Conservation (phyloP, 768 basidiomycete genomes). For the Amanita muscaria region DNA sequence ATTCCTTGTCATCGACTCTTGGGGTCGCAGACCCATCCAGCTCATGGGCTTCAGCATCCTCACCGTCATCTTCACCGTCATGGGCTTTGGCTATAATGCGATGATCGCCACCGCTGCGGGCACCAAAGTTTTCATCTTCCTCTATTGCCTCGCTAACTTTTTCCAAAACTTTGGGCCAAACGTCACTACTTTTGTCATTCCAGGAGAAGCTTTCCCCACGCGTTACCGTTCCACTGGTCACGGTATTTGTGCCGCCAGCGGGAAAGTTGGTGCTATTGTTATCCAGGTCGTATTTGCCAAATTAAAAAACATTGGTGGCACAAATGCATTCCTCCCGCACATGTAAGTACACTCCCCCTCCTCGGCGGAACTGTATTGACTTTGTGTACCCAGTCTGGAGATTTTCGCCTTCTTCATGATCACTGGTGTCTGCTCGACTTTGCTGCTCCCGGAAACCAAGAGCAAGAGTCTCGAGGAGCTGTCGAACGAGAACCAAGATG, state of each 20-base stretch:
- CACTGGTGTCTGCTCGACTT: slow-evolving; percentile 73
- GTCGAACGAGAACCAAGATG: slow-evolving; percentile 61
- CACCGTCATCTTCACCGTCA: slow-evolving; percentile 54
- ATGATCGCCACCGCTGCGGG: slow-evolving; percentile 33
- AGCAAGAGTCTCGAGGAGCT: slow-evolving; percentile 56
- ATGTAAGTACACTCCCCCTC: slow-evolving; percentile 39
- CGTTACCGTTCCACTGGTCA: slow-evolving; percentile 82
- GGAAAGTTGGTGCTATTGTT: slow-evolving; percentile 78
- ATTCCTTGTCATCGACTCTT: slow-evolving; percentile 59
- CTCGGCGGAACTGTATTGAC: neutral
- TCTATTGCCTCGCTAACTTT: slow-evolving; percentile 80
- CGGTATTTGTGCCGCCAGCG: slow-evolving; percentile 76
- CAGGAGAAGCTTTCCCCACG: slow-evolving; percentile 82
- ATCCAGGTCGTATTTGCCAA: slow-evolving; percentile 70
- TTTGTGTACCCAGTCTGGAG: slow-evolving; percentile 40
- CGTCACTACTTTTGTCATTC: slow-evolving; percentile 71
- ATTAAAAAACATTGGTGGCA: slow-evolving; percentile 63
- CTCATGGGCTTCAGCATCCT: slow-evolving; percentile 68
- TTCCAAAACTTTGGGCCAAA: slow-evolving; percentile 89
- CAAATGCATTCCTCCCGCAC: slow-evolving; percentile 51
- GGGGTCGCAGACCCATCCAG: slow-evolving; percentile 81
- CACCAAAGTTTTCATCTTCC: slow-evolving; percentile 64
- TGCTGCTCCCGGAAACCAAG: slow-evolving; percentile 77
- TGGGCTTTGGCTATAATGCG: slow-evolving; percentile 65
- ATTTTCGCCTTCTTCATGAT: slow-evolving; percentile 85